Conservation (phyloP, 179 eudicot species). For the Monotropa hypopitys region DNA sequence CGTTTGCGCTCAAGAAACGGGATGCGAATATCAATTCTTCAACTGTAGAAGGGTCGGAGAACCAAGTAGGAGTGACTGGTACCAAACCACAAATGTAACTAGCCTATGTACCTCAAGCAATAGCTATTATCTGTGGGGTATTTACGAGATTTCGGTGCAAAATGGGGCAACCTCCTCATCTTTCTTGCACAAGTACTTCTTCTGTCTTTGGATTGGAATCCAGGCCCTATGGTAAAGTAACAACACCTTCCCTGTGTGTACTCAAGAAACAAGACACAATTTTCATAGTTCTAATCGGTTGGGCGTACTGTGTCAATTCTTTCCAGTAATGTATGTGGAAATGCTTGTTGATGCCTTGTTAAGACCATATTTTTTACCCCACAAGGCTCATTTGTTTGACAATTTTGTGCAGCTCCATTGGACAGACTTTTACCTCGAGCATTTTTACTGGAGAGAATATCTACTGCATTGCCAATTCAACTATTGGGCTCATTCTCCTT, state of each 20-base stretch:
- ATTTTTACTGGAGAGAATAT: conserved; percentile 43
- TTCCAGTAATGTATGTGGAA: neutral
- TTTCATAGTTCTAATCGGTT: neutral
- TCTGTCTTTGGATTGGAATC: conserved; percentile 54
- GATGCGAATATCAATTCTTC: conserved; percentile 31
- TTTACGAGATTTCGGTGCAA: conserved; percentile 35
- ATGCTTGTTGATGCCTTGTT: neutral
- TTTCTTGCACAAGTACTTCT: conserved; percentile 54
- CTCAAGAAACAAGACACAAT: neutral
- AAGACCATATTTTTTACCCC: neutral
- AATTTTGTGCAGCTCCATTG: conserved; percentile 39
- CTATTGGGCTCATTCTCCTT: conserved; percentile 49
- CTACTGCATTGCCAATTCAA: conserved; percentile 35
- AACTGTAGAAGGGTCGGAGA: conserved; percentile 30
- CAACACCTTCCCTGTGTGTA: conserved; percentile 18
- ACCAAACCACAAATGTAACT: conserved; percentile 34
- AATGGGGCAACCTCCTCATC: conserved; percentile 26
- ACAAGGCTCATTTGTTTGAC: neutral
- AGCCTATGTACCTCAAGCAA: conserved; percentile 31
- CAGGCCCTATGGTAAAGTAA: conserved; percentile 26
- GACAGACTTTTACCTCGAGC: conserved; percentile 49
- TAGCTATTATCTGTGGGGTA: conserved; percentile 36
- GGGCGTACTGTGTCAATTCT: neutral
- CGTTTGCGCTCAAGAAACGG: conserved; percentile 27
- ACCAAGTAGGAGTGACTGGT: conserved; percentile 29